Evolutionary conservation across 148 eudicot genomes (phyloP).

Genomic region (Persicaria maculosa): DNA sequence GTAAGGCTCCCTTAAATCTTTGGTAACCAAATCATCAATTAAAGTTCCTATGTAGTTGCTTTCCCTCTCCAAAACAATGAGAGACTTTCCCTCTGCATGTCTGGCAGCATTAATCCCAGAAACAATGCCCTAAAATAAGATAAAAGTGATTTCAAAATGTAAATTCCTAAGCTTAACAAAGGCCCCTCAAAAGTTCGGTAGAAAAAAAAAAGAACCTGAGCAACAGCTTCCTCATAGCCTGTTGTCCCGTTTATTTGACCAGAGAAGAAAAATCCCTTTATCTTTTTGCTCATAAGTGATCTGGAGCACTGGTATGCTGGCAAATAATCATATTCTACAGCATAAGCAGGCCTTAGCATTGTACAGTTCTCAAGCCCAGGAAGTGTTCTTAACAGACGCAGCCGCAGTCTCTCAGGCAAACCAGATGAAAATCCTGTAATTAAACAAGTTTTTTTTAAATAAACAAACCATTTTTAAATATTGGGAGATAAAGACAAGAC

Average conservation of each 20-base stretch:
- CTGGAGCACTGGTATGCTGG: conserved; percentile 97
- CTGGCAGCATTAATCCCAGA: conserved; percentile 98
- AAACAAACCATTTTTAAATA: neutral
- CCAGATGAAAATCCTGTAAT: conserved; percentile 92
- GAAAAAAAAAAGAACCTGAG: conserved; percentile 53
- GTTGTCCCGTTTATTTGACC: conserved; percentile 99
- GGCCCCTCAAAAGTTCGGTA: neutral
- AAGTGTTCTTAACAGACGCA: conserved; percentile 82
- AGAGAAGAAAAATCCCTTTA: conserved; percentile 94
- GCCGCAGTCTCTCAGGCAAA: conserved; percentile 89
- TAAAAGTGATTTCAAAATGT: neutral
- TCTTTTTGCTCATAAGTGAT: conserved; percentile 92
- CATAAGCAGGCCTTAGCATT: conserved; percentile 98
- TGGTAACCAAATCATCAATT: conserved; percentile 94
- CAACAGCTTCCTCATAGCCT: conserved; percentile 99
- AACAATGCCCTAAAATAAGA: conserved; percentile 62
- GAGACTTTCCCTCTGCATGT: conserved; percentile 73
- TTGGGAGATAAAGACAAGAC: neutral
- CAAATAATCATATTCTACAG: conserved; percentile 94
- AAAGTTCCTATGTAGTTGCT: conserved; percentile 94
- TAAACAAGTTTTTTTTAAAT: neutral
- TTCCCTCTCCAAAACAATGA: conserved; percentile 92
- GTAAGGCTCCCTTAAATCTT: conserved; percentile 98
- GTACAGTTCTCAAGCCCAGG: conserved; percentile 95
- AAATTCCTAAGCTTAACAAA: neutral